Percentiles rank a stretch among this genome's conserved stretches.
phyloP scores from a whole-genome alignment of 371 early-diverging fungal genomes.

The Nosema muscidifuracis region DNA sequence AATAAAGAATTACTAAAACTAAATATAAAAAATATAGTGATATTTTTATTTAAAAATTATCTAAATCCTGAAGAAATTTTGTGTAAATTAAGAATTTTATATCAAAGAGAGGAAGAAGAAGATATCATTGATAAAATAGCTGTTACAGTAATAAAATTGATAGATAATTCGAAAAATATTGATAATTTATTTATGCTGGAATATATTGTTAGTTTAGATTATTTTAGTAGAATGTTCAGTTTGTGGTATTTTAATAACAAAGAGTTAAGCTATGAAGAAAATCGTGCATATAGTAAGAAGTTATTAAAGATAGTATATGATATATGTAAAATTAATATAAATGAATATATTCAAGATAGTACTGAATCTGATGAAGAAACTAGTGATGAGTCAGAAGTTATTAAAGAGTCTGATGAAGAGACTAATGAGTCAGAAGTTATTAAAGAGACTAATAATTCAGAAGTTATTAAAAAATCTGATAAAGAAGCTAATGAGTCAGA shows the following conservation, averaged over 20 bases:
- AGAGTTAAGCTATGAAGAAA: not conserved
- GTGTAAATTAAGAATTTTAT: constrained; percentile 19
- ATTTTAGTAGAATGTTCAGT: not conserved
- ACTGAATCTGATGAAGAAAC: too few relatives aligned
- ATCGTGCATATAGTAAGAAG: not conserved
- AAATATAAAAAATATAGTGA: constrained; percentile 17
- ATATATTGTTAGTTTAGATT: not conserved
- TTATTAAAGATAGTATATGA: not conserved
- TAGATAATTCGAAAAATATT: not conserved
- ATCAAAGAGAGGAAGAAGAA: not conserved
- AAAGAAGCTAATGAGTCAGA: not conserved
- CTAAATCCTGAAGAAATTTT: constrained; percentile 13
- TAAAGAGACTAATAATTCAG: not conserved
- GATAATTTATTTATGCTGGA: not conserved
- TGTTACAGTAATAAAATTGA: not conserved
- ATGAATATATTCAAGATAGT: not conserved
- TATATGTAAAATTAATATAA: not conserved
- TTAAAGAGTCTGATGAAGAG: not conserved
- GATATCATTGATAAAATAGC: not conserved
- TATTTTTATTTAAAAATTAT: constrained; percentile 21
- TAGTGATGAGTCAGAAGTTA: too few relatives aligned
- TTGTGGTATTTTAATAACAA: constrained; percentile 5
- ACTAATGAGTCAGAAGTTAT: not conserved
- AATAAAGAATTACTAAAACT: constrained; percentile 14
- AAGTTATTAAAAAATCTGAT: not conserved